Conservation (phyloP, 1,284 basidiomycete genomes). For the Xanthoconium separans region DNA sequence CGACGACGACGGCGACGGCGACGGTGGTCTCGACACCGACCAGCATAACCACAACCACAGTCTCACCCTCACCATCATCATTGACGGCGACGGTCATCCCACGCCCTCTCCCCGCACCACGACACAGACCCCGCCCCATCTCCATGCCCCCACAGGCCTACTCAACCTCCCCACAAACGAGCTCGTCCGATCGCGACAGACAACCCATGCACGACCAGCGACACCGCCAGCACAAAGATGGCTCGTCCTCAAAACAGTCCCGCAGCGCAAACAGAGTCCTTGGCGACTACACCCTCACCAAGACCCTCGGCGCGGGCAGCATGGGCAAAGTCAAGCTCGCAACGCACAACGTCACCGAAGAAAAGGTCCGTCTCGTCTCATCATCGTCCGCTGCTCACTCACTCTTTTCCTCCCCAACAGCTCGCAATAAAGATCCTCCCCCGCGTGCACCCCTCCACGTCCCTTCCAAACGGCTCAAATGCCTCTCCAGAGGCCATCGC, state of each 20-base stretch:
- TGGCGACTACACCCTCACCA: conserved; percentile 95
- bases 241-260: conserved; percentile 31
- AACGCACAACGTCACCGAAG: conserved; percentile 84
- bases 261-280: conserved; percentile 63
- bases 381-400: background rate
- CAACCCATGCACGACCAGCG: conserved; percentile 34
- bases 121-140: conserved; percentile 55
- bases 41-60: conserved; percentile 7
- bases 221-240: conserved; percentile 33
- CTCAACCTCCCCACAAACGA: conserved; percentile 32
- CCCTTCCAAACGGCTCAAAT: conserved; percentile 44
- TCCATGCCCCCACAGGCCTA: conserved; percentile 67
- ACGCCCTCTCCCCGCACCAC: conserved; percentile 29
- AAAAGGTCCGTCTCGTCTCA: conserved; percentile 69
- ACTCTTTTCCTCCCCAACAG: conserved; percentile 45
- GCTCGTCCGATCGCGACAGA: conserved; percentile 35
- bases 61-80: background rate
- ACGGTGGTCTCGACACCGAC: conserved; percentile 17
- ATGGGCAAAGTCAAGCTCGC: conserved; percentile 99
- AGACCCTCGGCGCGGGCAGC: conserved; percentile 95
- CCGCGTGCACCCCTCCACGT: conserved; percentile 61
- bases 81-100: conserved; percentile 14
- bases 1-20: conserved; percentile 10
- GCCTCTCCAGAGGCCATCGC: conserved; percentile 60
- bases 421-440: conserved; percentile 99